Evolutionary conservation across 2,329 filamentous ascomycete genomes (phyloP).

Genomic region (Xylariaceae sp.): DNA sequence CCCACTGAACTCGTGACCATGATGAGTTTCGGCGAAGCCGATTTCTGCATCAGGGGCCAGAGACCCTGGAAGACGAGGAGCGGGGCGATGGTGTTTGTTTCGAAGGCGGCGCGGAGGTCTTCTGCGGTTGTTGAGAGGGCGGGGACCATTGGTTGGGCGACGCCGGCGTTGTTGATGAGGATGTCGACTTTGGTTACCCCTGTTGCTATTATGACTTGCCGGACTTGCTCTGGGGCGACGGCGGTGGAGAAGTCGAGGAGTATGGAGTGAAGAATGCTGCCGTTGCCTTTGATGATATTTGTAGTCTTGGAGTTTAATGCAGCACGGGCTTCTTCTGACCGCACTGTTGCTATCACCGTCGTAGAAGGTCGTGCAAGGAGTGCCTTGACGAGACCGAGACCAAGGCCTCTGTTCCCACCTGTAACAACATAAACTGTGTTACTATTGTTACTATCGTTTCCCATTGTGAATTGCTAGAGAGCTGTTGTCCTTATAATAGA

Average conservation of each 20-base stretch:
- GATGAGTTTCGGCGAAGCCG: slow-evolving; percentile 31
- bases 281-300: slow-evolving; percentile 25
- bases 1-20: slow-evolving; percentile 36
- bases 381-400: slow-evolving; percentile 33
- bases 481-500: too few species aligned
- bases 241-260: slow-evolving; percentile 35
- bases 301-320: slow-evolving; percentile 19
- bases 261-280: slow-evolving; percentile 33
- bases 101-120: slow-evolving; percentile 37
- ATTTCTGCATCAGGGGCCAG: slow-evolving; percentile 34
- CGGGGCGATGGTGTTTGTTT: slow-evolving; percentile 41
- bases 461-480: neutral
- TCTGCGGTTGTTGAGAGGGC: slow-evolving; percentile 28
- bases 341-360: slow-evolving; percentile 38
- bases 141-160: slow-evolving; percentile 30
- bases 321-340: slow-evolving; percentile 23
- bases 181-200: slow-evolving; percentile 41
- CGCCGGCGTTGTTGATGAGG: slow-evolving; percentile 48
- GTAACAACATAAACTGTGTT: slow-evolving; percentile 37
- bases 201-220: slow-evolving; percentile 26
- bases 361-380: slow-evolving; percentile 50
- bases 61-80: slow-evolving; percentile 35
- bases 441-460: neutral
- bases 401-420: slow-evolving; percentile 39
- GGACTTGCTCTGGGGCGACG: slow-evolving; percentile 28